Conservation (phyloP, 2,329 filamentous ascomycete species). For the Chaetomiaceae sp. region DNA sequence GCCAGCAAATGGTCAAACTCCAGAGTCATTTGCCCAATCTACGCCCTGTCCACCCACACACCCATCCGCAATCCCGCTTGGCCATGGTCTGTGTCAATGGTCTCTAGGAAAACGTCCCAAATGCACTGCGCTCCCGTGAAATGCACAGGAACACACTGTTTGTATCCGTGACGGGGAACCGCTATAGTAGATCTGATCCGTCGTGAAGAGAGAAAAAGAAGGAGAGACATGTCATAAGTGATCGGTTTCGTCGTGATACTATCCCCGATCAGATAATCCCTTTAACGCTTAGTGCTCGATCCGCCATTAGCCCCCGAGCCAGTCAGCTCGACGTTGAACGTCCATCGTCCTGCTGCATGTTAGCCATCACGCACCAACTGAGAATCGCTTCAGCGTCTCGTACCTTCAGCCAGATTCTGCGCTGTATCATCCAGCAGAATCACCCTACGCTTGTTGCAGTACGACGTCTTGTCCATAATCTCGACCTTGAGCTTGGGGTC, state of each 20-base stretch:
- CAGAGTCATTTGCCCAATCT: conserved; percentile 15
- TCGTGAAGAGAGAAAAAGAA: too few species aligned
- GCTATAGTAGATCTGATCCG: too few species aligned
- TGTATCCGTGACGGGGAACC: too few species aligned
- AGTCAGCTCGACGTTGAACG: conserved; percentile 39
- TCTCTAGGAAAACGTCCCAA: conserved; percentile 7
- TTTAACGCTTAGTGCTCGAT: conserved; percentile 27
- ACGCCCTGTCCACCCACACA: conserved; percentile 5
- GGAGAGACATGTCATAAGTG: too few species aligned
- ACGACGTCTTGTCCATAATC: conserved; percentile 97
- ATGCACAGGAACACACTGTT: too few species aligned
- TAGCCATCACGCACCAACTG: conserved; percentile 22
- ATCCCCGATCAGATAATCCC: not conserved
- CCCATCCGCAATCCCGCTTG: not conserved
- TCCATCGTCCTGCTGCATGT: conserved; percentile 40
- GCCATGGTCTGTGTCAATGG: not conserved
- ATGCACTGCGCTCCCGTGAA: conserved; percentile 10
- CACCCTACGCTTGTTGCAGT: conserved; percentile 87
- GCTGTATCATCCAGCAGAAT: conserved; percentile 91
- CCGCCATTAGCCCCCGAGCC: conserved; percentile 20
- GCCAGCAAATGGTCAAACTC: conserved; percentile 7
- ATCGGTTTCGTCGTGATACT: too few species aligned
- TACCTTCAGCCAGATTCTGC: conserved; percentile 84
- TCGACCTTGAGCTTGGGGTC: conserved; percentile 91
- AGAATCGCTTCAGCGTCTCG: conserved; percentile 30